Percentiles rank a stretch among this genome's conserved stretches.
Evolutionary conservation across 176 grass and related monocot species (phyloP).

Genomic region (Pharus latifolius): DNA sequence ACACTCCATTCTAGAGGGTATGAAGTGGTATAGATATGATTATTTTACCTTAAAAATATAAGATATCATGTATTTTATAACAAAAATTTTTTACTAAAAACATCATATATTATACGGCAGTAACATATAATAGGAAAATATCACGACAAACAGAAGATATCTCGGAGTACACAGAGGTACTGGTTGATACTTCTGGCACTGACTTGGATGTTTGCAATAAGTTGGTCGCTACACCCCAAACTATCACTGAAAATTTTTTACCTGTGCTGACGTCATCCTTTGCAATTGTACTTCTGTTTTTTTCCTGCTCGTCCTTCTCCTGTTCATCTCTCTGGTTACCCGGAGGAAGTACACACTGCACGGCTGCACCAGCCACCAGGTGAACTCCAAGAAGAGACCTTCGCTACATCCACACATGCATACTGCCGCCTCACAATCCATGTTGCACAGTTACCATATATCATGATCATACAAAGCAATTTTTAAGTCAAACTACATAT

Average conservation of each 20-base stretch:
- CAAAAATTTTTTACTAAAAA: too few species aligned
- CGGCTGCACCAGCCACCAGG: too few species aligned
- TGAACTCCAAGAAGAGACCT: not conserved
- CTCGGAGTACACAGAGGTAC: not conserved
- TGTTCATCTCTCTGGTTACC: not conserved
- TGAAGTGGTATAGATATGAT: too few species aligned
- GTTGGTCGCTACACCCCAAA: slow-evolving; percentile 5
- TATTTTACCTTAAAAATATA: too few species aligned
- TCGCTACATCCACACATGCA: not conserved
- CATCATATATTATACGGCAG: too few species aligned
- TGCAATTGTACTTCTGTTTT: slow-evolving; percentile 20
- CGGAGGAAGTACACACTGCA: not conserved
- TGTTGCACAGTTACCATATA: not conserved
- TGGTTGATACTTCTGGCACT: slow-evolving; percentile 19
- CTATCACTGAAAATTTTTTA: slow-evolving; percentile 8
- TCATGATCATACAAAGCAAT: too few species aligned
- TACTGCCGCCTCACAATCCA: not conserved
- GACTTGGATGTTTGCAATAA: slow-evolving; percentile 18
- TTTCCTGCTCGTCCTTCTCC: slow-evolving; percentile 5
- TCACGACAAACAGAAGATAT: too few species aligned
- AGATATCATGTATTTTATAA: too few species aligned
- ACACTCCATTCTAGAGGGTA: too few species aligned
- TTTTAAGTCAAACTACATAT: too few species aligned
- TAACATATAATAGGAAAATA: too few species aligned
- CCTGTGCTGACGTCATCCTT: not conserved